These are phyloP conservation scores for Mycena haematopus DNA, from an alignment of 768 basidiomycete genomes.

Conservation along the genomic window DNA sequence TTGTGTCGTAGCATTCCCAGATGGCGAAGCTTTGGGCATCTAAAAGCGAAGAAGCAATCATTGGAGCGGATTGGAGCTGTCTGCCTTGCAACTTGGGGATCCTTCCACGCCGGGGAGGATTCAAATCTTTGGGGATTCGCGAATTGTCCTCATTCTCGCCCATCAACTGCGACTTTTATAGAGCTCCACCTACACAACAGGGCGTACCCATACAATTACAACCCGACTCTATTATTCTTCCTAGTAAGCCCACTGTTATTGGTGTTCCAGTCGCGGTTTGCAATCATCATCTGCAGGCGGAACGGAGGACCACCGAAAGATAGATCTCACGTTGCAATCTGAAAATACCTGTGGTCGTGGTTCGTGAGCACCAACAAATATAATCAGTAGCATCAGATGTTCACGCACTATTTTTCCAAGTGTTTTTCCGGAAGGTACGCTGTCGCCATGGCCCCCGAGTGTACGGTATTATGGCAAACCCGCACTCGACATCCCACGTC, in stretches of 20 bases:
- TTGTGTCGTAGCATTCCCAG: too few relatives aligned
- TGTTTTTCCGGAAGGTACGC: not conserved
- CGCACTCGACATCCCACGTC: slow-evolving; percentile 4
- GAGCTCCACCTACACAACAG: not conserved
- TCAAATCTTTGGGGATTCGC: too few relatives aligned
- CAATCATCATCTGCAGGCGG: slow-evolving; percentile 1
- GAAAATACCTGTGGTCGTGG: slow-evolving; percentile 3
- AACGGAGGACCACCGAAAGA: slow-evolving; percentile 1
- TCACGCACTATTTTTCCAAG: too few relatives aligned
- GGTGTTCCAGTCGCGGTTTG: not conserved
- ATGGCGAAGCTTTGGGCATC: too few relatives aligned
- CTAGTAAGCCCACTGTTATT: not conserved
- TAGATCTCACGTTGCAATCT: not conserved
- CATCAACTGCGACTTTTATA: not conserved
- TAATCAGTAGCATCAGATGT: not conserved
- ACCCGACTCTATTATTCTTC: not conserved
- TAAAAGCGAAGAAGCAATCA: too few relatives aligned
- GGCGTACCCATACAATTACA: not conserved
- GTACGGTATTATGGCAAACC: not conserved
- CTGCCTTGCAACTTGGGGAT: too few relatives aligned
- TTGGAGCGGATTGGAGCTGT: too few relatives aligned
- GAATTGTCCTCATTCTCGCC: too few relatives aligned
- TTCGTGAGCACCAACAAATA: not conserved
- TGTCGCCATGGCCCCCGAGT: not conserved
- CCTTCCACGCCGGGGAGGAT: too few relatives aligned